Evolutionary conservation across 2,329 filamentous ascomycete species (phyloP).

Genomic region (Colletotrichum caudatum): DNA sequence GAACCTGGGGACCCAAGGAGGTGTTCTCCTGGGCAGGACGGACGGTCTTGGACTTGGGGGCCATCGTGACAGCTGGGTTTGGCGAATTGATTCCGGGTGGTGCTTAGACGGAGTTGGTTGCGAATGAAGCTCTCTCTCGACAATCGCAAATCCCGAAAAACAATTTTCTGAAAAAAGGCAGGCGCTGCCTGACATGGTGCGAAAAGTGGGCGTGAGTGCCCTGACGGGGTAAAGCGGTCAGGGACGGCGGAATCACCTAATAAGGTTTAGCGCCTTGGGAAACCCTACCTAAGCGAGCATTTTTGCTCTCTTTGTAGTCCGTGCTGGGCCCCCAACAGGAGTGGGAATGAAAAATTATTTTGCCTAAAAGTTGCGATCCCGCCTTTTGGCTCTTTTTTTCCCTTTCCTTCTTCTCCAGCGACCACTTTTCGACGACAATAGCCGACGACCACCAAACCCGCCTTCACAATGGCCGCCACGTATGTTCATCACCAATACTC

Average conservation of each 20-base stretch:
- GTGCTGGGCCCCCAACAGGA: constrained; percentile 1
- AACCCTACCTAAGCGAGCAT: constrained; percentile 41
- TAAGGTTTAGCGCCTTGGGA: constrained; percentile 2
- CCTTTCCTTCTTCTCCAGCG: constrained; percentile 22
- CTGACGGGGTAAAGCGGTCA: constrained; percentile 29
- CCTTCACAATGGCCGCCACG: constrained; percentile 61
- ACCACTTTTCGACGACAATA: constrained; percentile 43
- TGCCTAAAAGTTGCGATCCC: constrained; percentile 27
- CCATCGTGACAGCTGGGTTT: constrained; percentile 73
- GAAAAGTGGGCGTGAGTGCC: constrained; percentile 34
- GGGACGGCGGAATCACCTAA: neutral
- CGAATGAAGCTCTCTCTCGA: constrained; percentile 25
- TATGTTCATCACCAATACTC: constrained; percentile 53
- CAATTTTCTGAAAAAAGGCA: constrained; percentile 32
- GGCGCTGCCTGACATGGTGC: neutral
- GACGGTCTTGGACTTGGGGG: constrained; percentile 85
- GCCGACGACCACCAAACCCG: constrained; percentile 55
- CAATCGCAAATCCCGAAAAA: constrained; percentile 13
- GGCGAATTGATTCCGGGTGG: constrained; percentile 48
- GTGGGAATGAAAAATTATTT: constrained; percentile 41
- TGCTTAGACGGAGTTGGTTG: constrained; percentile 41
- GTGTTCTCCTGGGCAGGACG: constrained; percentile 95
- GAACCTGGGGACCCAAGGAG: constrained; percentile 95
- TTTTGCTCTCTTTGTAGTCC: constrained; percentile 18
- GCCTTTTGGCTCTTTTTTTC: neutral